These are phyloP conservation scores for Crithidia thermophila DNA, from an alignment of 208 protist species.

Conservation along the genomic window DNA sequence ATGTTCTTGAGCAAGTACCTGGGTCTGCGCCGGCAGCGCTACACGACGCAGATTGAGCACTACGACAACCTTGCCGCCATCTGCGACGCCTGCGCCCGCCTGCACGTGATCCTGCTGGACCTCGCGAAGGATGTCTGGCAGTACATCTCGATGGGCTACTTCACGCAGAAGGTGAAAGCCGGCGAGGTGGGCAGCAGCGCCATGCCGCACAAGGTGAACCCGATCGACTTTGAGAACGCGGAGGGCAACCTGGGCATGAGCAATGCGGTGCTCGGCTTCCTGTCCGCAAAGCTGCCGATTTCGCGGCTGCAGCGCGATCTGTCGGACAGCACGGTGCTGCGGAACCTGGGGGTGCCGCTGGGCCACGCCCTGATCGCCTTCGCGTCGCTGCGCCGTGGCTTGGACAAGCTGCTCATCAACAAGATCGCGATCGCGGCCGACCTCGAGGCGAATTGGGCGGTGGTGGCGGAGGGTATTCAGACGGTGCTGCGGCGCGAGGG, in stretches of 20 bases:
- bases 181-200: constrained; percentile 96
- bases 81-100: constrained; percentile 88
- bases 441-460: constrained; percentile 93
- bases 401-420: constrained; percentile 92
- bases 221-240: constrained; percentile 98
- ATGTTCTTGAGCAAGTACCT: constrained; percentile 85
- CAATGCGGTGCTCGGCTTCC: constrained; percentile 95
- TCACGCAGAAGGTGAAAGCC: constrained; percentile 90
- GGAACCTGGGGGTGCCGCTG: constrained; percentile 94
- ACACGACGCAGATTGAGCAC: constrained; percentile 96
- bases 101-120: constrained; percentile 95
- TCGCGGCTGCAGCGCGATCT: constrained; percentile 96
- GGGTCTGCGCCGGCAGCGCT: constrained; percentile 77
- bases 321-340: constrained; percentile 95
- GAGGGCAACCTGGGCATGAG: constrained; percentile 96
- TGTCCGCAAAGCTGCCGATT: constrained; percentile 94
- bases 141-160: constrained; percentile 96
- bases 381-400: constrained; percentile 77
- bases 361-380: constrained; percentile 92
- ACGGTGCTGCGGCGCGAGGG: constrained; percentile 94
- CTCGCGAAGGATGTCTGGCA: constrained; percentile 94
- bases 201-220: constrained; percentile 98
- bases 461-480: constrained; percentile 96
- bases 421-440: constrained; percentile 75
- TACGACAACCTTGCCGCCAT: constrained; percentile 94